Conservation (phyloP, 2,329 filamentous ascomycete species). For the Colletotrichum graminicola region DNA sequence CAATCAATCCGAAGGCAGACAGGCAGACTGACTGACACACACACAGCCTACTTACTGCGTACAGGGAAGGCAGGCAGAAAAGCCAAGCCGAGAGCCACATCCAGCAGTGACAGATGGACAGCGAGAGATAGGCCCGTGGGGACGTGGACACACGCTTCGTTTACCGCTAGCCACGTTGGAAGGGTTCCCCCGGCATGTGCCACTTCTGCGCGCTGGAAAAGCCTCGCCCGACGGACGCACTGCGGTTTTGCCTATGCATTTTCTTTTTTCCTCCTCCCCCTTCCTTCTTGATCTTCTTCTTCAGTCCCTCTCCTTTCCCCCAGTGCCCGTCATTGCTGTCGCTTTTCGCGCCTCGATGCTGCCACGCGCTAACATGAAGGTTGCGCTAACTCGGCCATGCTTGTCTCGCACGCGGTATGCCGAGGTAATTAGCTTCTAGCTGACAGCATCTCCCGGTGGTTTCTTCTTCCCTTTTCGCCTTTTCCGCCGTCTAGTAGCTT, state of each 20-base stretch:
- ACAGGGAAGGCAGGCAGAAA: neutral
- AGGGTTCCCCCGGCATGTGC: slow-evolving; percentile 33
- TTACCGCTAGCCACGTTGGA: slow-evolving; percentile 36
- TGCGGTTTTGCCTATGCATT: neutral
- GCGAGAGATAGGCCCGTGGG: neutral
- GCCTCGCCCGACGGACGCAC: neutral
- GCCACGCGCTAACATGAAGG: neutral
- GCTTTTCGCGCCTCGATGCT: slow-evolving; percentile 19
- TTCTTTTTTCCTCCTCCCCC: too few species aligned
- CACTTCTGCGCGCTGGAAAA: slow-evolving; percentile 33
- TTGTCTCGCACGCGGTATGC: neutral
- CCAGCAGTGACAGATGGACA: neutral
- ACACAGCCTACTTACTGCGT: neutral
- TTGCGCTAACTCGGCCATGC: neutral
- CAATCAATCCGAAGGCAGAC: neutral
- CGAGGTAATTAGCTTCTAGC: neutral
- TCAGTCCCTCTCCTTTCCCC: neutral
- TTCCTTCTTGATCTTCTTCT: too few species aligned
- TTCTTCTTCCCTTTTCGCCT: too few species aligned
- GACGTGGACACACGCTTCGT: slow-evolving; percentile 26
- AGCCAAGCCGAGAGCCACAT: neutral
- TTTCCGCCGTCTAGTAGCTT: neutral
- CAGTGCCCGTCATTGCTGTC: slow-evolving; percentile 14
- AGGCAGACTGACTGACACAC: too few species aligned
- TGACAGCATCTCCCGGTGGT: neutral